These are phyloP conservation scores for Colletotrichum sp. DNA, from an alignment of 2,329 filamentous ascomycete species.

Conservation along the genomic window DNA sequence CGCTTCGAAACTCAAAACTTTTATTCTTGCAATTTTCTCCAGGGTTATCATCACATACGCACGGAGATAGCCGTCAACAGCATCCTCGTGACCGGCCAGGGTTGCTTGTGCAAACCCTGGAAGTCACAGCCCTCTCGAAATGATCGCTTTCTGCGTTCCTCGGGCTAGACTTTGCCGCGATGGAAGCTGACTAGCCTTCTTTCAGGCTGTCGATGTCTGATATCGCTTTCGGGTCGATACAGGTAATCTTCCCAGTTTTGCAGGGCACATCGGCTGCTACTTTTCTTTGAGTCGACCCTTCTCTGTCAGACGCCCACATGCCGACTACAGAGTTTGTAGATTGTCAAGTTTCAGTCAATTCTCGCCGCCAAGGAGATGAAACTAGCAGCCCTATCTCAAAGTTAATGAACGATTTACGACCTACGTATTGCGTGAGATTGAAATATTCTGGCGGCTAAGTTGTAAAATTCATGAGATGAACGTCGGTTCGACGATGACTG, in stretches of 20 bases:
- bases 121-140: background rate
- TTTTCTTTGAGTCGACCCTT: background rate
- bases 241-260: background rate
- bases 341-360: background rate
- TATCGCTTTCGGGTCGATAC: background rate
- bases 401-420: background rate
- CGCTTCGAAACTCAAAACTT: background rate
- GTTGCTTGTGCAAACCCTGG: background rate
- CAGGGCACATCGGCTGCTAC: background rate
- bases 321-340: background rate
- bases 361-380: background rate
- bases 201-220: background rate
- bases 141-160: background rate
- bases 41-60: background rate
- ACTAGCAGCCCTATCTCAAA: background rate
- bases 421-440: background rate
- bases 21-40: background rate
- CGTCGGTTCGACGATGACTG: background rate
- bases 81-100: background rate
- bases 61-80: background rate
- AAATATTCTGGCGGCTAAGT: background rate
- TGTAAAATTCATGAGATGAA: background rate
- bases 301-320: background rate
- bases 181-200: background rate
- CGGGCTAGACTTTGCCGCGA: background rate